Conservation (phyloP, 2,329 filamentous ascomycete species). For the Aspergillus eucalypticola region DNA sequence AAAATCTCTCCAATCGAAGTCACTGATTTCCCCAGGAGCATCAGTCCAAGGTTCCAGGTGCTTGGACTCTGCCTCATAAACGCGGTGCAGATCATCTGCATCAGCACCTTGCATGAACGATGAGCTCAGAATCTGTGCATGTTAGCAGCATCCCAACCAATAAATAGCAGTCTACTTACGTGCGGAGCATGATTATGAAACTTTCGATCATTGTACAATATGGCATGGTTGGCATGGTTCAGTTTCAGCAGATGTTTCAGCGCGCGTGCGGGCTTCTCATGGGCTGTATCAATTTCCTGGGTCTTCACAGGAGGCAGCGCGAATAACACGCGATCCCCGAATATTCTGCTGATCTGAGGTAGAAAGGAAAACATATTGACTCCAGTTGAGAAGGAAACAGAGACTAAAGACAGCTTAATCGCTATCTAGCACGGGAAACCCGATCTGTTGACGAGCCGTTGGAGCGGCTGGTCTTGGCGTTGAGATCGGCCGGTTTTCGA, state of each 20-base stretch:
- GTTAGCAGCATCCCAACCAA: conserved; percentile 11
- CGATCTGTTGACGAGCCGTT: neutral
- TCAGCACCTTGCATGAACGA: conserved; percentile 82
- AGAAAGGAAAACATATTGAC: conserved; percentile 24
- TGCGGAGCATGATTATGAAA: conserved; percentile 86
- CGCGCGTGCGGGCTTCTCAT: conserved; percentile 76
- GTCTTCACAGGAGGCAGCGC: conserved; percentile 68
- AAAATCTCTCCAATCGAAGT: conserved; percentile 83
- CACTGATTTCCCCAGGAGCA: conserved; percentile 79
- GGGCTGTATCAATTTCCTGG: conserved; percentile 75
- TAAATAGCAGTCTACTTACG: conserved; percentile 41
- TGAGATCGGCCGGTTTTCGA: conserved; percentile 1
- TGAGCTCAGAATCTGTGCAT: conserved; percentile 67
- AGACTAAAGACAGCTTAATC: neutral
- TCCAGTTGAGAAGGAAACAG: neutral
- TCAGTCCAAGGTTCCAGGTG: conserved; percentile 77
- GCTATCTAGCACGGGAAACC: neutral
- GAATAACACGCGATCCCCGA: conserved; percentile 29
- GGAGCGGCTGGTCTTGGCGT: conserved; percentile 3
- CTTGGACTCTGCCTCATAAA: conserved; percentile 77
- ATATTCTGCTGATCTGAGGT: conserved; percentile 27
- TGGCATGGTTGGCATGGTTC: conserved; percentile 86
- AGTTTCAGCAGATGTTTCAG: conserved; percentile 88
- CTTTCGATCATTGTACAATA: conserved; percentile 72
- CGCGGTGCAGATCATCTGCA: conserved; percentile 68